Evolutionary conservation across 108 stramenopile species (phyloP), one percentile per base, ranked within the genome.

Genomic region (Epithemia pelagica): DNA sequence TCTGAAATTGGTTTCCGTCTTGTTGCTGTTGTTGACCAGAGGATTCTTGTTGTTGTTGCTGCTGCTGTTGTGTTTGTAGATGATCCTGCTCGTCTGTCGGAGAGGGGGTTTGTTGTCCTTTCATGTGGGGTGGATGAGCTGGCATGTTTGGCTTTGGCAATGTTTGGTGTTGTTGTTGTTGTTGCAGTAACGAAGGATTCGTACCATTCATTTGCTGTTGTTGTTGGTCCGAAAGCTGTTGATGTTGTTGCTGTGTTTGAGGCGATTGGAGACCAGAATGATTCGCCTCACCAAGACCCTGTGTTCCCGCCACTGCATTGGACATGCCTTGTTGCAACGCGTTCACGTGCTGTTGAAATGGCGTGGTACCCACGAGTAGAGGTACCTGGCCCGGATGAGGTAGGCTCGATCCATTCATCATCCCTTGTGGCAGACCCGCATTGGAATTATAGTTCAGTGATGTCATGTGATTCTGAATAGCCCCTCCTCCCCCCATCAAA

Each of bases 21-120:
- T 29, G 65, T 31, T 54, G 65, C 5, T 54, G 5, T n/a, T 26
- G 52, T 19, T 53, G n/a, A 28, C 28, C 1, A 23, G 52, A 26
- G 15, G 46, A 27, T 29, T 66, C 23, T 24, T 66, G 65, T 30
- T 24, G 54, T 18, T 10, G 53, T 20, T 66, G 52, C 24, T 54
- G 65, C 21, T 28, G 27, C 25, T 52, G 52, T n/a, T 33, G 21
- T 1, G 15, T 28, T 21, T 66, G 65, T 51, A 37, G 63, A 5
- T 54, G 33, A 51, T 2, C 1, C 15, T 2, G 23, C 2, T 8
- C 2, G 18, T 64, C 24, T 5, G 22, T 64, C 32, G 63, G 63
- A 2, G 22, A n/a, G 8, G 28, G 32, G 18, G 28, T 66, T 2
- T 66, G 65, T 66, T 55, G 54, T n/a, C n/a, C n/a, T n/a, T n/a